phyloP scores from a whole-genome alignment of 495 filamentous ascomycete species.

The Halenospora varia region DNA sequence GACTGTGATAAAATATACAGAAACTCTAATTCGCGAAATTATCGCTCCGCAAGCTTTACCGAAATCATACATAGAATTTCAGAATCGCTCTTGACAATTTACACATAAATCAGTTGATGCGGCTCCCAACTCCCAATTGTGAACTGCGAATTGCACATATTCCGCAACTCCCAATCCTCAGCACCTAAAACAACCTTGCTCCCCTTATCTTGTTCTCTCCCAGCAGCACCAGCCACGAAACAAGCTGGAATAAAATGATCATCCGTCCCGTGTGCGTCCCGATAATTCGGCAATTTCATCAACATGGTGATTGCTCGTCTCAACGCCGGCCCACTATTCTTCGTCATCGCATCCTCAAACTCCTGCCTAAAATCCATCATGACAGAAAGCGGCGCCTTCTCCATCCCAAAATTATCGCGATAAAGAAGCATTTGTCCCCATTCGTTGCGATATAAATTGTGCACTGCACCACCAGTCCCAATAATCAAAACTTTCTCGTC shows the following conservation, averaged over 20 bases:
- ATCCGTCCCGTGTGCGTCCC: slow-evolving; percentile 61
- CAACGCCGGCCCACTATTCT: slow-evolving; percentile 41
- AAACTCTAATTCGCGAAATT: too few relatives aligned
- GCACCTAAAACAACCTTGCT: slow-evolving; percentile 40
- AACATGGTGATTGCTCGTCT: slow-evolving; percentile 46
- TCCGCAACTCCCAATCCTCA: slow-evolving; percentile 60
- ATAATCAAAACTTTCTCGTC: slow-evolving; percentile 47
- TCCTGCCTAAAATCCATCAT: slow-evolving; percentile 58
- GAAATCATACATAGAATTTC: too few relatives aligned
- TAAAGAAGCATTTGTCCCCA: slow-evolving; percentile 57
- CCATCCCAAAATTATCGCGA: slow-evolving; percentile 56
- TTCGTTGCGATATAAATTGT: slow-evolving; percentile 60
- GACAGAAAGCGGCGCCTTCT: slow-evolving; percentile 48
- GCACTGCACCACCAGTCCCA: slow-evolving; percentile 58
- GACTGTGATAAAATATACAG: too few relatives aligned
- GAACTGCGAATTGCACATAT: slow-evolving; percentile 63
- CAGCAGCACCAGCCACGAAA: slow-evolving; percentile 53
- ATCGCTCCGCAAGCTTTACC: too few relatives aligned
- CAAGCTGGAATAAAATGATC: slow-evolving; percentile 58
- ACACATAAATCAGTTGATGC: too few relatives aligned
- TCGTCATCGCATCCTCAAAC: slow-evolving; percentile 46
- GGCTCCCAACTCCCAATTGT: slow-evolving; percentile 38
- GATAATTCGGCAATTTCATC: slow-evolving; percentile 57
- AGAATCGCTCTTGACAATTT: too few relatives aligned
- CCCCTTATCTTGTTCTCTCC: slow-evolving; percentile 44